phyloP scores from a whole-genome alignment of 1,139 yeast species.

The Casaregolazyma lundiana region DNA sequence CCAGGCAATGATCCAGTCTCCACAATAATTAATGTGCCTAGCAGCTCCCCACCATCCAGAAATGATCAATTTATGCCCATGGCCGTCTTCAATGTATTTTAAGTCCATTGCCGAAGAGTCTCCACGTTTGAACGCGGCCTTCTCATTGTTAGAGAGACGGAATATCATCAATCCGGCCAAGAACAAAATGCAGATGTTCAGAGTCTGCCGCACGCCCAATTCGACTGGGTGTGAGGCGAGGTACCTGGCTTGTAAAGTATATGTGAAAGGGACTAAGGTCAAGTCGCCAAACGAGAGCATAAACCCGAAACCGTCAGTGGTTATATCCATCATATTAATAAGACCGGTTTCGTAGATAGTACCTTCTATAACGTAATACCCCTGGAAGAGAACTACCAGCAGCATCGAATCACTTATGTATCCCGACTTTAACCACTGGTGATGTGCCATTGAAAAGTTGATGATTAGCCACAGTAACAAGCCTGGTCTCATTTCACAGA shows the following conservation, averaged over 20 bases:
- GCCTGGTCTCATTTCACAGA: constrained; percentile 95
- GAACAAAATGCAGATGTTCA: constrained; percentile 42
- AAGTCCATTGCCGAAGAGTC: constrained; percentile 57
- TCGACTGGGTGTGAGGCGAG: constrained; percentile 60
- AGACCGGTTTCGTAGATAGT: constrained; percentile 87
- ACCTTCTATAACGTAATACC: constrained; percentile 84
- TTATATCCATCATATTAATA: constrained; percentile 89
- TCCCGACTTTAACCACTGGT: constrained; percentile 64
- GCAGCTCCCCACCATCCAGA: constrained; percentile 97
- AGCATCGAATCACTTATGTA: constrained; percentile 66
- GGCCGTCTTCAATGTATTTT: constrained; percentile 63
- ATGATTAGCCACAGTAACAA: constrained; percentile 79
- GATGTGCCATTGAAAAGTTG: constrained; percentile 74
- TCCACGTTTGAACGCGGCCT: constrained; percentile 78
- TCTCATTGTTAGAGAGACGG: constrained; percentile 78
- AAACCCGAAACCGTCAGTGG: constrained; percentile 95
- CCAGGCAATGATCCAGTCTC: constrained; percentile 90
- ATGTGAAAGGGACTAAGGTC: constrained; percentile 90
- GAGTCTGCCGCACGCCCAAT: constrained; percentile 43
- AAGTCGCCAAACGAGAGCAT: constrained; percentile 95
- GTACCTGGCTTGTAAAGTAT: constrained; percentile 80
- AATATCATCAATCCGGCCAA: constrained; percentile 74
- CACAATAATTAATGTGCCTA: constrained; percentile 91
- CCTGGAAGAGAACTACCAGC: constrained; percentile 64
- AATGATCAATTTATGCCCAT: constrained; percentile 73